Base-by-base conservation (phyloP, 2,329 filamentous ascomycete species). In the Coniochaeta sp. region DNA sequence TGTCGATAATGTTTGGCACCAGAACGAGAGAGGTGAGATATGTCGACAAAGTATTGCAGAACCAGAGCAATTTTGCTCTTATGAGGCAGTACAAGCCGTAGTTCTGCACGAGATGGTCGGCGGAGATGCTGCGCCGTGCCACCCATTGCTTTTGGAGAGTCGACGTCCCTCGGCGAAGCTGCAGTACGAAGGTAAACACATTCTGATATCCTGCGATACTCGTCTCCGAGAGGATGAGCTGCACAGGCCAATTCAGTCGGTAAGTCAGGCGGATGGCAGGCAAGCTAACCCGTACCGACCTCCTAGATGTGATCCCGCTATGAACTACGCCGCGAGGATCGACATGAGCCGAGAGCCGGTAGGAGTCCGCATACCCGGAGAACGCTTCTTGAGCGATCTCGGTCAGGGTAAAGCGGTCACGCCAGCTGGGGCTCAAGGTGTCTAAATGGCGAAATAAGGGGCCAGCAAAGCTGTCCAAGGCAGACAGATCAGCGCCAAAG, bases 371-470 rank as follows among this genome's bases (percentile, higher is more conserved):
- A 1, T 76, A 74, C 0, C 74, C 65, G 1, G 84, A 79, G 69
- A 91, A 92, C 0, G 89, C 86, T 60, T 87, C 87, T 61, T 91
- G 89, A 0, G 89, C 87, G 1, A 91, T 75, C 65, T 93, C 90
- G 0, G 89, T 95, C 30, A 97, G 77, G 0, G 89, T 81, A 68
- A 93, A 96, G 22, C 87, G 84, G 70, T 97, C 91, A 62, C 88
- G 87, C 93, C 92, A 97, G 38, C 75, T 76, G 6, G 69, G 72
- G 69, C 76, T 79, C 17, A 81, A 67, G 1, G 75, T 78, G 65
- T 95, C 89, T 52, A 97, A 81, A 56, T 89, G 86, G 59, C 87
- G 83, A 68, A 96, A 96, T 1, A 97, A 72, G 14, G 82, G 82
- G 28, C 81, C 79, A 14, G 88, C 83, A 65, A 96, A 88, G 0